phyloP scores from a whole-genome alignment of 2,329 filamentous ascomycete genomes.

The Venturia oleaginea region DNA sequence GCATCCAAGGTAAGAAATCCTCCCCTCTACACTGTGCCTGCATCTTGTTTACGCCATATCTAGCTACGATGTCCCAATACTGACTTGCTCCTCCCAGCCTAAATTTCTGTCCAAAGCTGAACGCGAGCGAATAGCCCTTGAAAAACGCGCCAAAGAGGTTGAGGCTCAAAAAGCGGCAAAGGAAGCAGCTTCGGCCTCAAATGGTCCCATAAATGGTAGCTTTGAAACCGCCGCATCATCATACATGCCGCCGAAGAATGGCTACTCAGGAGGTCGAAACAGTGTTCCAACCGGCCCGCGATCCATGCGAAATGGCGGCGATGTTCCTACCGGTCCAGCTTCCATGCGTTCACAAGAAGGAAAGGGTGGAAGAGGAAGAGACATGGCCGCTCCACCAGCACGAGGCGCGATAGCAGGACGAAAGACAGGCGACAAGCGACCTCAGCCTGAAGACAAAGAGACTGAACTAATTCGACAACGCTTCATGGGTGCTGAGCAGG shows the following conservation, averaged over 20 bases:
- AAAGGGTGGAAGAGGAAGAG: conserved; percentile 25
- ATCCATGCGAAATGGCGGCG: conserved; percentile 48
- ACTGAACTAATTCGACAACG: conserved; percentile 65
- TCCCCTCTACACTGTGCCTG: conserved; percentile 7
- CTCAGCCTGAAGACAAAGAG: conserved; percentile 52
- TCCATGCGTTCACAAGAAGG: conserved; percentile 36
- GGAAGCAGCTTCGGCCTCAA: conserved; percentile 12
- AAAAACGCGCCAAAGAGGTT: conserved; percentile 66
- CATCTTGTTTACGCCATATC: conserved; percentile 20
- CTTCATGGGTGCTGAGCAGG: conserved; percentile 87
- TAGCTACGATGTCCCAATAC: conserved; percentile 16
- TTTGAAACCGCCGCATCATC: not conserved
- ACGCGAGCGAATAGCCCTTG: conserved; percentile 68
- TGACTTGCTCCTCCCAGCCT: conserved; percentile 40
- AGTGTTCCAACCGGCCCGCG: conserved; percentile 62
- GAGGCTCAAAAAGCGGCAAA: conserved; percentile 47
- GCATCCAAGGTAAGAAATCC: conserved; percentile 56
- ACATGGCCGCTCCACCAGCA: conserved; percentile 45
- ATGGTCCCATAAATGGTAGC: conserved; percentile 11
- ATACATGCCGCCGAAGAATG: not conserved
- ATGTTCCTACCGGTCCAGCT: conserved; percentile 40
- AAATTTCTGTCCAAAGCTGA: conserved; percentile 80
- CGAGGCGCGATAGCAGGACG: conserved; percentile 30
- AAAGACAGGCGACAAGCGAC: conserved; percentile 24
- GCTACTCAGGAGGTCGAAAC: conserved; percentile 6